Evolutionary conservation across 2,329 filamentous ascomycete genomes (phyloP).

Genomic region (Colletotrichum cuscutae): DNA sequence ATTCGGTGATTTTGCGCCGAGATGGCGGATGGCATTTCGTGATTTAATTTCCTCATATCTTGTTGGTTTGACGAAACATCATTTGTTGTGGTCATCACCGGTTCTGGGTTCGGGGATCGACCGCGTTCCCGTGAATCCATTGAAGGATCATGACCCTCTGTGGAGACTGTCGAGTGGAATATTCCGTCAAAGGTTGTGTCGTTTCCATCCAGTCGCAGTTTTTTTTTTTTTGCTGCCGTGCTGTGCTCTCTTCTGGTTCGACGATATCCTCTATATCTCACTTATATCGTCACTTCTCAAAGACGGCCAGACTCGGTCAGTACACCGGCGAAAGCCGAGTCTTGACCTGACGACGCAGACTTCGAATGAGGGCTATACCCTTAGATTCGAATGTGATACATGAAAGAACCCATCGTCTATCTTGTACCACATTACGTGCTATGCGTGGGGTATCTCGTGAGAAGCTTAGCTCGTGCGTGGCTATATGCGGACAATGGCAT

Average conservation of each 20-base stretch:
- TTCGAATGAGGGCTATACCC: not conserved
- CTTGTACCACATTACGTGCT: not conserved
- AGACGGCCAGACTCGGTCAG: not conserved
- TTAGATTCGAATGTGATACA: not conserved
- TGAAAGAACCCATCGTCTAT: not conserved
- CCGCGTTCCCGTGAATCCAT: not conserved
- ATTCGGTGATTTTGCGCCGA: constrained; percentile 15
- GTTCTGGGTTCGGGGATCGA: not conserved
- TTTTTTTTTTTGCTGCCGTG: too few species aligned
- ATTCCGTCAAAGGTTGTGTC: not conserved
- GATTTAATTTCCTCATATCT: constrained; percentile 2
- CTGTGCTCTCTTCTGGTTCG: too few species aligned
- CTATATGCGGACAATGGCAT: not conserved
- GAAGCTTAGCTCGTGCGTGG: not conserved
- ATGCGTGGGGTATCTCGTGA: not conserved
- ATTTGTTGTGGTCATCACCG: not conserved
- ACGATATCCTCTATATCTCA: not conserved
- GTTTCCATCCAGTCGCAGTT: not conserved
- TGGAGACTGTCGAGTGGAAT: not conserved
- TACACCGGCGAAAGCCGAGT: not conserved
- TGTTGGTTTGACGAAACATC: not conserved
- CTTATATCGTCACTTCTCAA: not conserved
- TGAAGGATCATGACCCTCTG: not conserved
- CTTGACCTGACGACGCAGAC: not conserved
- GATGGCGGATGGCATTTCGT: constrained; percentile 6